Base-by-base conservation (phyloP, 176 grass and related monocot species). In the Puya raimondii region DNA sequence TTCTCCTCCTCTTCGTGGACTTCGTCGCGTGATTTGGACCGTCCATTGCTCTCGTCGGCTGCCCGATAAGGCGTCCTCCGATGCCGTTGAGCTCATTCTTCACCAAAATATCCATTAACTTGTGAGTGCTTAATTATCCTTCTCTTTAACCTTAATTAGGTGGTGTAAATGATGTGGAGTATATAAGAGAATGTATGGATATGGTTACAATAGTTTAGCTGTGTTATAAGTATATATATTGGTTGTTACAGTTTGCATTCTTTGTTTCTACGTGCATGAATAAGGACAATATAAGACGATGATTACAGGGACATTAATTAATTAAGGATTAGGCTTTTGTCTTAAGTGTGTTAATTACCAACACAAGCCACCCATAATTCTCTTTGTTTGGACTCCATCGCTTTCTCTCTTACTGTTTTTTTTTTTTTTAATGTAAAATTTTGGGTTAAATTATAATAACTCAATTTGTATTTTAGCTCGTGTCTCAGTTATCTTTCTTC, bases 1-100 rank as follows among this genome's bases (percentile, higher is more conserved):
- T 85, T 73, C 79, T 83, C 33, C 80, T 70, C 23, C 79, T 77
- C 76, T 79, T 89, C 5, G 67, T n/a, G 12, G 65, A 61, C 76
- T 74, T 86, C 54, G 13, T 25, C 0, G 1, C 50, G 13, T 23
- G 17, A 2, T 10, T 63, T 0, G 48, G 23, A 12, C 27, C 53
- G 13, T 27, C 27, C 53, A 50, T 10, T 1, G 65, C 13, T 12
- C 68, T 51, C 10, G 33, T 59, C 9, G 76, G 53, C 64, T 49
- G 75, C 42, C 71, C 14, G 2, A 25, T 56, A 12, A 42, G 53
- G 7, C 67, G 76, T 8, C 68, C 78, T 2, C 25, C 53, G 12
- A 22, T 50, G 59, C 68, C 50, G 7, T 71, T 67, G 33, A 80
- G 50, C 64, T 87, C 85, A 1, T 76, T 73, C 47, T 87, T 87